Evolutionary conservation across 441 rosid species (phyloP), one percentile per base, ranked within the genome.

Genomic region (Iberis amara): DNA sequence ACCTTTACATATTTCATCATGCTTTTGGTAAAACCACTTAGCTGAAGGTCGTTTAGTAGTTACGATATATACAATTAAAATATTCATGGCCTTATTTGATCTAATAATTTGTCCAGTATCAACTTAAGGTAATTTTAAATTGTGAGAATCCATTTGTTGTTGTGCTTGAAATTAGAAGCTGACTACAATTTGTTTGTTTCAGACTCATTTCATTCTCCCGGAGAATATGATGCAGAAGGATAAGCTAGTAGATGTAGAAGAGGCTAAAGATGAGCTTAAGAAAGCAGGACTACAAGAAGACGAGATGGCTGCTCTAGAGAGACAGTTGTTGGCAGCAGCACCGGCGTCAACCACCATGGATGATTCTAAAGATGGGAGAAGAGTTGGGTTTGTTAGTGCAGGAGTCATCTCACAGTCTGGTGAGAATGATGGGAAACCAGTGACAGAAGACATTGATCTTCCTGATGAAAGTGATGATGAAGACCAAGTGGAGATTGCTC

Each of bases 271-370:
- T 71, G 88, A 77, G 62, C 43, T 88, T 75, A 92, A 86, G 67
- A 73, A 61, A 56, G 96, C 96, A 0, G 96, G 96, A 6, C 59
- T 83, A 11, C 75, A 79, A 0, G 98, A 88, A 23, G 95, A 91
- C 52, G 94, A 91, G 61, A 91, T 91, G 98, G 96, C 85, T 0
- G 89, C 96, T 24, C 68, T 91, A 3, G 98, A 88, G 75, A 83
- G 88, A 72, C 95, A 88, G 56, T 68, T 91, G 12, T 33, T 57
- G 53, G n/a, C n/a, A n/a, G 88, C 31, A 28, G n/a, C 79, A 0
- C 90, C 96, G 27, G 57, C 68, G 8, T 24, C 60, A 0, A 57
- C 59, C 46, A 39, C 55, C 40, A 47, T 18, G 2, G 61, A 39
- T 3, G 48, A 65, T 6, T 52, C 56, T 0, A 82, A 77, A 60